Evolutionary conservation across 78 protist species (phyloP).

Genomic region (Polysphondylium violaceum): DNA sequence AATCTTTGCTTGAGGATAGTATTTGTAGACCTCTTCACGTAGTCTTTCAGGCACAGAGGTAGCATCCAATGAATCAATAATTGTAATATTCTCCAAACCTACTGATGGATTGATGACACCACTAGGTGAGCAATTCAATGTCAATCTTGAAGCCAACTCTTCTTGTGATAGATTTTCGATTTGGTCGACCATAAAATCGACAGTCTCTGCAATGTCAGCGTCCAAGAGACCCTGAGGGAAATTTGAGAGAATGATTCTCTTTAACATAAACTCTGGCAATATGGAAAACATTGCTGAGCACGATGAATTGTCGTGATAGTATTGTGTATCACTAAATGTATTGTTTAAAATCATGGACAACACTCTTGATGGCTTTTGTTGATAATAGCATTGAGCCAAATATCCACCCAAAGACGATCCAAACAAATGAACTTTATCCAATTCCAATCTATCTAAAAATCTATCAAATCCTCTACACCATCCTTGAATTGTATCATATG

Average conservation of each 20-base stretch:
- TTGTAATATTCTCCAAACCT: slow-evolving; percentile 51
- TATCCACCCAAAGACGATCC: slow-evolving; percentile 89
- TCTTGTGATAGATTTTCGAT: slow-evolving; percentile 43
- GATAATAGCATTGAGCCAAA: slow-evolving; percentile 81
- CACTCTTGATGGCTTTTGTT: slow-evolving; percentile 66
- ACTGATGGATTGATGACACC: slow-evolving; percentile 28
- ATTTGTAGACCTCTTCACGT: slow-evolving; percentile 82
- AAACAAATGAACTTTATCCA: slow-evolving; percentile 81
- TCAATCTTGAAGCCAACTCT: slow-evolving; percentile 61
- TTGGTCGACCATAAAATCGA: slow-evolving; percentile 91
- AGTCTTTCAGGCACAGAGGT: slow-evolving; percentile 52
- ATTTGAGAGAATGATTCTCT: slow-evolving; percentile 59
- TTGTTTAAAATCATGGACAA: slow-evolving; percentile 81
- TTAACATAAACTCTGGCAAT: slow-evolving; percentile 87
- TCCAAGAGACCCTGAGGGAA: slow-evolving; percentile 73
- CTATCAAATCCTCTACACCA: slow-evolving; percentile 84
- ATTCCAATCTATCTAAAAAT: slow-evolving; percentile 57
- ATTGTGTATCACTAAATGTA: slow-evolving; percentile 82
- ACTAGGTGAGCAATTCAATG: slow-evolving; percentile 40
- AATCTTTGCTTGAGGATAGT: slow-evolving; percentile 76
- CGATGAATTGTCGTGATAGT: slow-evolving; percentile 58
- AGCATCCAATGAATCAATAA: slow-evolving; percentile 77
- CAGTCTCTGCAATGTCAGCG: slow-evolving; percentile 73
- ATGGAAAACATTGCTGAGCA: slow-evolving; percentile 49
- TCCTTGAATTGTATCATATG: slow-evolving; percentile 40